Conservation (phyloP, 495 filamentous ascomycete species). For the Mytilinidion resinicola region DNA sequence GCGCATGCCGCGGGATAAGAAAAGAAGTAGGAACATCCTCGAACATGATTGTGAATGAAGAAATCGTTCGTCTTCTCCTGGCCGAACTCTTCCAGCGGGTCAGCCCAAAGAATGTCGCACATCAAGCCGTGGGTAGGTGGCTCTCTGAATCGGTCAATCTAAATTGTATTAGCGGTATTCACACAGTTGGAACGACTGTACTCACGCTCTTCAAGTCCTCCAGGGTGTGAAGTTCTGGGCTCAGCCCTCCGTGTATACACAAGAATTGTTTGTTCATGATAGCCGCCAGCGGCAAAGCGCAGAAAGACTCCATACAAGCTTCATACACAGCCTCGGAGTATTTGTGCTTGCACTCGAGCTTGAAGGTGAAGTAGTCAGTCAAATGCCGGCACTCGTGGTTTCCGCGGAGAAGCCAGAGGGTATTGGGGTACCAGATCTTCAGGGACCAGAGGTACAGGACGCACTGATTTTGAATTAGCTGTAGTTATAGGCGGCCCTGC, state of each 20-base stretch:
- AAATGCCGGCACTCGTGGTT: conserved; percentile 98
- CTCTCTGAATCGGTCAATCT: conserved; percentile 98
- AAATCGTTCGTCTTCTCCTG: conserved; percentile 97
- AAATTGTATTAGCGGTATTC: conserved; percentile 8
- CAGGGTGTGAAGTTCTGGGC: conserved; percentile 89
- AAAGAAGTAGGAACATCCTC: conserved; percentile 98
- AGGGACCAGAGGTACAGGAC: conserved; percentile 95
- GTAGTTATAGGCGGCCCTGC: not conserved
- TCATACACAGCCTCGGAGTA: conserved; percentile 96
- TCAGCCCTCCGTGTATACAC: conserved; percentile 95
- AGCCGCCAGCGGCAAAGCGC: conserved; percentile 83
- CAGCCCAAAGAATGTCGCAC: conserved; percentile 99
- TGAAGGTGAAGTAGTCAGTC: conserved; percentile 99
- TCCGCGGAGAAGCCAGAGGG: conserved; percentile 90
- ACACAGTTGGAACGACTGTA: conserved; percentile 6
- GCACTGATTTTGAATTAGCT: conserved; percentile 49
- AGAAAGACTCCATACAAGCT: conserved; percentile 97
- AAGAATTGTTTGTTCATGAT: conserved; percentile 99
- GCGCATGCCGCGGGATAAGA: conserved; percentile 97
- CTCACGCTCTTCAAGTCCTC: conserved; percentile 84
- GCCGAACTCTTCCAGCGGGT: conserved; percentile 97
- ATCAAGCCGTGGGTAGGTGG: conserved; percentile 95
- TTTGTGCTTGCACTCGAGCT: conserved; percentile 98
- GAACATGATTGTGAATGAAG: conserved; percentile 96
- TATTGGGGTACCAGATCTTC: conserved; percentile 99